phyloP scores from a whole-genome alignment of 306 rosid species.

The Corylus heterophylla region DNA sequence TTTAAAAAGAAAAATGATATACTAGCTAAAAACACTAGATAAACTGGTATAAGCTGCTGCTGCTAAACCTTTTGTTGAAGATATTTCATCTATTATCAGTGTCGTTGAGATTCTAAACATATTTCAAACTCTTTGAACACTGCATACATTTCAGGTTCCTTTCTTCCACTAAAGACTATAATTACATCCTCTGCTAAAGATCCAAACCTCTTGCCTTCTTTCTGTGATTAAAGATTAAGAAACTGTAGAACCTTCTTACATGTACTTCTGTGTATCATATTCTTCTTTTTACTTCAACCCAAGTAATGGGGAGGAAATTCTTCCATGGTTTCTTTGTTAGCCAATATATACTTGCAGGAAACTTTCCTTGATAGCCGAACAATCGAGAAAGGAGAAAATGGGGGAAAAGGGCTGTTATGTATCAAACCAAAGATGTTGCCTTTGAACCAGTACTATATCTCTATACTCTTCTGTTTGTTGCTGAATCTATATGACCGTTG shows the following conservation, averaged over 20 bases:
- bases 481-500: slow-evolving; percentile 33
- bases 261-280: slow-evolving; percentile 36
- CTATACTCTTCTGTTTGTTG: slow-evolving; percentile 32
- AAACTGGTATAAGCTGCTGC: slow-evolving; percentile 15
- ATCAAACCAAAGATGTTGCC: slow-evolving; percentile 28
- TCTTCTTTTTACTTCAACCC: slow-evolving; percentile 25
- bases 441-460: slow-evolving; percentile 24
- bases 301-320: slow-evolving; percentile 20
- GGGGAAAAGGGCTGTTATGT: slow-evolving; percentile 20
- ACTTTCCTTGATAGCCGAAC: slow-evolving; percentile 10
- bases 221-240: slow-evolving; percentile 33
- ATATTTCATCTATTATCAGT: slow-evolving; percentile 4
- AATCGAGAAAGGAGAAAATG: neutral
- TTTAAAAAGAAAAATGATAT: neutral
- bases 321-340: slow-evolving; percentile 29
- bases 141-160: slow-evolving; percentile 1
- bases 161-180: slow-evolving; percentile 21
- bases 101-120: slow-evolving; percentile 17
- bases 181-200: slow-evolving; percentile 23
- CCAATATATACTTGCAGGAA: slow-evolving; percentile 31
- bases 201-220: slow-evolving; percentile 23
- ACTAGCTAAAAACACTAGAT: neutral
- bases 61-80: slow-evolving; percentile 8
- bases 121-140: slow-evolving; percentile 11
- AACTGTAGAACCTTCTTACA: slow-evolving; percentile 26